phyloP scores from a whole-genome alignment of 768 basidiomycete species.

The Hemileccinum rubropunctum region DNA sequence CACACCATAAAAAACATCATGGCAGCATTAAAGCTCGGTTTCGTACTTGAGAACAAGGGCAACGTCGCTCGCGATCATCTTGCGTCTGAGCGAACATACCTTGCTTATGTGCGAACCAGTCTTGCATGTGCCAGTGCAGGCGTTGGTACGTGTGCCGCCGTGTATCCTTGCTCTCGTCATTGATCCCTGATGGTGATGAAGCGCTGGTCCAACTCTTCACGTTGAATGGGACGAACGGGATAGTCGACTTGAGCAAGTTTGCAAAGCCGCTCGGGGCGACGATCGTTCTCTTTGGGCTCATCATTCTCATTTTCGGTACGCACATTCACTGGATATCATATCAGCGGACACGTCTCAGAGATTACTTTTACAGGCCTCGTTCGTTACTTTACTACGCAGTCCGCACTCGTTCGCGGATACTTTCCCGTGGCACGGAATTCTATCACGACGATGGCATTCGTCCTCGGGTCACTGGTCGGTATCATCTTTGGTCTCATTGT shows the following conservation, averaged over 20 bases:
- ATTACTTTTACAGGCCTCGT: slow-evolving; percentile 36
- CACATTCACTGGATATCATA: no score
- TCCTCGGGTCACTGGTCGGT: slow-evolving; percentile 39
- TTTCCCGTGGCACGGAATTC: slow-evolving; percentile 52
- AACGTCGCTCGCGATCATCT: slow-evolving; percentile 65
- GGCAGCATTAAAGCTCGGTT: slow-evolving; percentile 18
- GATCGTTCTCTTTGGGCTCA: slow-evolving; percentile 43
- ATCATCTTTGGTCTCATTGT: slow-evolving; percentile 43
- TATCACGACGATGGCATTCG: slow-evolving; percentile 37
- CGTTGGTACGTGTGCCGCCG: slow-evolving; percentile 44
- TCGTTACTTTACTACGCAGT: slow-evolving; percentile 55
- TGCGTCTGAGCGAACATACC: slow-evolving; percentile 60
- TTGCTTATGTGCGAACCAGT: slow-evolving; percentile 65
- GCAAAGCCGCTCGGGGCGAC: slow-evolving; percentile 54
- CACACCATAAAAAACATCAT: slow-evolving; percentile 2
- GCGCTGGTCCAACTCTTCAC: slow-evolving; percentile 59
- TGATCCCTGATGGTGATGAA: neutral
- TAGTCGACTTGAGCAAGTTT: slow-evolving; percentile 24
- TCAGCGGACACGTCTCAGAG: no score
- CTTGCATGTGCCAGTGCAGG: slow-evolving; percentile 57
- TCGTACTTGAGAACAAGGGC: slow-evolving; percentile 54
- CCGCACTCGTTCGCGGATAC: slow-evolving; percentile 44
- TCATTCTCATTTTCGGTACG: slow-evolving; percentile 48
- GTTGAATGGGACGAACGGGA: slow-evolving; percentile 19
- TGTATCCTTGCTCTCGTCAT: no score